Evolutionary conservation across 306 rosid genomes (phyloP).

Genomic region (Dalbergia oliveri): DNA sequence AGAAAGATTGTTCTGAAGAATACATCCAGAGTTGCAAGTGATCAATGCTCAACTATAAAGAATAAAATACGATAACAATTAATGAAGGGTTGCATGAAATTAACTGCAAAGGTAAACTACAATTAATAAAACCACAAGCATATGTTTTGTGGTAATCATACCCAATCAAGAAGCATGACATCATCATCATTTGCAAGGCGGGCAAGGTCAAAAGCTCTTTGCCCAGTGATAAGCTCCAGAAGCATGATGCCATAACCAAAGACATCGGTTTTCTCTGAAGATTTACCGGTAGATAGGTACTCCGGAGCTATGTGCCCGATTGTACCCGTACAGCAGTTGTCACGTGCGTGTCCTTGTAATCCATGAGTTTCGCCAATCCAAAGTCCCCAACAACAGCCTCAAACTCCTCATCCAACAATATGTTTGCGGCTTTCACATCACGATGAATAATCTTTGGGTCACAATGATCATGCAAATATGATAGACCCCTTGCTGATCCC

Average conservation of each 20-base stretch:
- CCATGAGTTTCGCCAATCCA: conserved; percentile 99
- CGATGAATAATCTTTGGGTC: conserved; percentile 99
- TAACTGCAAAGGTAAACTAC: neutral
- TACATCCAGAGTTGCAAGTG: neutral
- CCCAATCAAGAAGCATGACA: conserved; percentile 99
- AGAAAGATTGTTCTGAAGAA: neutral
- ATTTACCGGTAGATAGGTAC: conserved; percentile 91
- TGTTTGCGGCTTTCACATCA: conserved; percentile 97
- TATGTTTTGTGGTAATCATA: conserved; percentile 49
- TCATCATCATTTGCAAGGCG: conserved; percentile 98
- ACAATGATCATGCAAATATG: conserved; percentile 97
- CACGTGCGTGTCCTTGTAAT: conserved; percentile 97
- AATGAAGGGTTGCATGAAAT: conserved; percentile 33
- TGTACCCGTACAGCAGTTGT: conserved; percentile 95
- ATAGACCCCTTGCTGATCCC: conserved; percentile 98
- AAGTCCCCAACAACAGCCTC: conserved; percentile 99
- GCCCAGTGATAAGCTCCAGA: conserved; percentile 96
- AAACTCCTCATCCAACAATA: conserved; percentile 96
- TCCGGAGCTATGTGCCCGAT: conserved; percentile 98
- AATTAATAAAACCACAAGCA: conserved; percentile 25
- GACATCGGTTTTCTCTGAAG: conserved; percentile 96
- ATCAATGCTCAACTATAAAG: neutral
- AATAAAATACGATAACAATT: neutral
- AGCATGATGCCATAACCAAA: conserved; percentile 98
- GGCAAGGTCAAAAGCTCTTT: conserved; percentile 96